Base-by-base conservation (phyloP, 2,329 filamentous ascomycete species). In the Fusarium tjaetaba region DNA sequence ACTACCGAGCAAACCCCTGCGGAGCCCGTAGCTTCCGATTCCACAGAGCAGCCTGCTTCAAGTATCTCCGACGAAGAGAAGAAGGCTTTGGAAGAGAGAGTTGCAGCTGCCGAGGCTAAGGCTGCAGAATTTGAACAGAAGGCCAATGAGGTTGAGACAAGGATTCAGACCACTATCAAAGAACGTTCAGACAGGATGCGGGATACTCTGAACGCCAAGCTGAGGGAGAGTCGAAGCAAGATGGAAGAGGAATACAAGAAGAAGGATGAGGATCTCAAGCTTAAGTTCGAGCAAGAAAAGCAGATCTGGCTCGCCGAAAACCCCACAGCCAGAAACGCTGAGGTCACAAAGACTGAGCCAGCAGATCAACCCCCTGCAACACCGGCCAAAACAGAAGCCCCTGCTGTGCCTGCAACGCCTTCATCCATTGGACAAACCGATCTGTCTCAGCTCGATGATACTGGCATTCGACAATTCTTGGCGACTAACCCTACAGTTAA, bases 131-230 rank as follows among this genome's bases (percentile, higher is more conserved):
- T 89, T 52, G 91, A 94, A 78, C 84, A 86, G 20, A 92, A 91
- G 80, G 88, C 85, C 3, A 87, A 88, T 61, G 89, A 91, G 68
- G 84, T 92, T 22, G 93, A 95, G 78, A 88, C 89, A 36, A 87
- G 86, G 61, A 87, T 90, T 51, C 85, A 89, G 63, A 84, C 82
- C 41, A 90, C 88, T 16, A 86, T 93, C 67, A 93, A 93, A 76
- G 85, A 87, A 59, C 88, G 91, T 49, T 91, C 90, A 3, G 89
- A 93, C 48, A 89, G 88, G 79, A 93, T 94, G 91, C 92, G 91
- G 77, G 86, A 88, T 28, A 83, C 88, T 4, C 83, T 94, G 56
- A 92, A 91, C 76, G 91, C 89, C 79, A 94, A 93, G 79, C 86
- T 97, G 22, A 89, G 86, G 64, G 94, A 94, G 75, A 88, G 91